Evolutionary conservation across 1,139 yeast genomes (phyloP).

Genomic region (Taiozyma sp.): DNA sequence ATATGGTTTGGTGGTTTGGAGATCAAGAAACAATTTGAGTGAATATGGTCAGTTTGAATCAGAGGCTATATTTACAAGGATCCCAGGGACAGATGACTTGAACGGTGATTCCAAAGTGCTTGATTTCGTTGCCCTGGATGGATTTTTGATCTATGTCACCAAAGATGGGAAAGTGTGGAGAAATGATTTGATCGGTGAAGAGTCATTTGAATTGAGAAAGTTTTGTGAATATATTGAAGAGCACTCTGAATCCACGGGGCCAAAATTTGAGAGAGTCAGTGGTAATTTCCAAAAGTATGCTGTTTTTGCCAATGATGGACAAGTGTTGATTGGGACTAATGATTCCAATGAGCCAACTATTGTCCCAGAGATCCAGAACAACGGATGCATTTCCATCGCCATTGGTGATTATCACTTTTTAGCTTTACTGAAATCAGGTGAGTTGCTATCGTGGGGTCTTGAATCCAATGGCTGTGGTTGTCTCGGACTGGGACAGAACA

Average conservation of each 20-base stretch:
- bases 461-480: slow-evolving; percentile 65
- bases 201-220: slow-evolving; percentile 23
- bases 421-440: slow-evolving; percentile 57
- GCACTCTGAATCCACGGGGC: slow-evolving; percentile 10
- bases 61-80: slow-evolving; percentile 35
- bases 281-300: slow-evolving; percentile 49
- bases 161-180: slow-evolving; percentile 40
- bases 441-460: slow-evolving; percentile 63
- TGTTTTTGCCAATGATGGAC: slow-evolving; percentile 45
- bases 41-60: slow-evolving; percentile 23
- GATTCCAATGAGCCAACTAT: slow-evolving; percentile 20
- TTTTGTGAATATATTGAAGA: slow-evolving; percentile 8
- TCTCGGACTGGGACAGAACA: slow-evolving; percentile 53
- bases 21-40: slow-evolving; percentile 33
- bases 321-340: slow-evolving; percentile 40
- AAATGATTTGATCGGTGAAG: slow-evolving; percentile 27
- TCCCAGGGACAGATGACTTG: slow-evolving; percentile 34
- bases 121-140: slow-evolving; percentile 55
- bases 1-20: slow-evolving; percentile 61
- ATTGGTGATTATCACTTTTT: slow-evolving; percentile 73
- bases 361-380: slow-evolving; percentile 38
- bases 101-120: slow-evolving; percentile 32
- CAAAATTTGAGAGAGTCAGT: slow-evolving; percentile 38
- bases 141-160: slow-evolving; percentile 45
- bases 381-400: slow-evolving; percentile 48